Evolutionary conservation across 1,284 basidiomycete genomes (phyloP).

Genomic region (Bjerkandera adusta): DNA sequence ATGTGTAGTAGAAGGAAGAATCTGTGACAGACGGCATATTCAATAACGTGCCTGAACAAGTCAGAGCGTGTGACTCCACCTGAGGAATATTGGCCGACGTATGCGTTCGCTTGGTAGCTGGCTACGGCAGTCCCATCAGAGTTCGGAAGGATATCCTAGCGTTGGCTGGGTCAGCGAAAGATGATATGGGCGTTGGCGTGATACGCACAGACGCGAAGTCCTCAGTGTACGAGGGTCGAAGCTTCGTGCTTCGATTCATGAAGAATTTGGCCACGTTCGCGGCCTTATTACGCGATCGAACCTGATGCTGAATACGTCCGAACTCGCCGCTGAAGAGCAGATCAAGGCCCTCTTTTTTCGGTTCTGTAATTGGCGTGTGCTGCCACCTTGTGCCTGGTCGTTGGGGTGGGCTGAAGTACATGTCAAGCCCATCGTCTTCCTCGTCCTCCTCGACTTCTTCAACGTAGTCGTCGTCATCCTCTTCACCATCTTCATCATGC

Average conservation of each 20-base stretch:
- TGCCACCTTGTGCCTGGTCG: neutral
- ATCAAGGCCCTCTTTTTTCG: slow-evolving; percentile 68
- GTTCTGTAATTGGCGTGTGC: slow-evolving; percentile 47
- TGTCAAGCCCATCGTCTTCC: slow-evolving; percentile 33
- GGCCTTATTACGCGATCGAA: slow-evolving; percentile 31
- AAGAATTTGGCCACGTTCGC: slow-evolving; percentile 50
- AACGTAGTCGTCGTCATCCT: slow-evolving; percentile 36
- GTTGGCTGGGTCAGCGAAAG: neutral
- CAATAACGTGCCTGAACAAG: slow-evolving; percentile 10
- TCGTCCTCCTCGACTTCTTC: slow-evolving; percentile 42
- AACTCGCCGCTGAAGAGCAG: slow-evolving; percentile 85
- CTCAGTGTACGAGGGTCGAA: slow-evolving; percentile 46
- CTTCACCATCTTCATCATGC: slow-evolving; percentile 38
- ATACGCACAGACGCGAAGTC: slow-evolving; percentile 49
- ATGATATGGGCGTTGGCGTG: neutral
- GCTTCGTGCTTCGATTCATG: slow-evolving; percentile 36
- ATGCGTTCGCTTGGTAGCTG: slow-evolving; percentile 78
- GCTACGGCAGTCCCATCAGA: slow-evolving; percentile 87
- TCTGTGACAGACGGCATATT: slow-evolving; percentile 42
- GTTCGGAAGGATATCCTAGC: slow-evolving; percentile 80
- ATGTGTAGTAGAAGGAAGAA: slow-evolving; percentile 81
- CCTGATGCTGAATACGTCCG: slow-evolving; percentile 61
- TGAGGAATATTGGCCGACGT: slow-evolving; percentile 89
- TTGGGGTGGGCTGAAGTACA: slow-evolving; percentile 3
- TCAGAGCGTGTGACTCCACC: slow-evolving; percentile 39